phyloP scores from a whole-genome alignment of 352 stramenopile species.

The Globisporangium yorkense region DNA sequence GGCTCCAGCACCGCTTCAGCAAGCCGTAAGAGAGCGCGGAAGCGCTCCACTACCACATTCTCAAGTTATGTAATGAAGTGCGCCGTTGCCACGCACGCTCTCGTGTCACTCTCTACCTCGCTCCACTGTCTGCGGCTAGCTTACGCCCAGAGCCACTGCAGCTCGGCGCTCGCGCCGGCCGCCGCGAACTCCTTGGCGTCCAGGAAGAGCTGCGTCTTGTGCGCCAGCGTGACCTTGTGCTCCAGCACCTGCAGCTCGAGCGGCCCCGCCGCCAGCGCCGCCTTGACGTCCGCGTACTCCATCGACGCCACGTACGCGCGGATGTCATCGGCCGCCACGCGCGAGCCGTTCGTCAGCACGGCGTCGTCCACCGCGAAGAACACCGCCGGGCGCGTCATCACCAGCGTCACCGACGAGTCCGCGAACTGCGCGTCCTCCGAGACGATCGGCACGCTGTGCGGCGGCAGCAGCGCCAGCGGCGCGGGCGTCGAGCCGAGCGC shows the following conservation, averaged over 20 bases:
- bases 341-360: slow-evolving; percentile 38
- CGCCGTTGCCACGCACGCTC: background rate
- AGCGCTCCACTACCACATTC: background rate
- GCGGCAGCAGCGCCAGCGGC: slow-evolving; percentile 49
- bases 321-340: slow-evolving; percentile 37
- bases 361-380: slow-evolving; percentile 47
- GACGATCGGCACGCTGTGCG: slow-evolving; percentile 64
- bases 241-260: slow-evolving; percentile 39
- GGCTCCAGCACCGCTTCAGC: slow-evolving; percentile 61
- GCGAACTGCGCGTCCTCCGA: slow-evolving; percentile 63
- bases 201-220: slow-evolving; percentile 66
- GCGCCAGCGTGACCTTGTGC: slow-evolving; percentile 40
- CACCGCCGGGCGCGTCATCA: slow-evolving; percentile 65
- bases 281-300: slow-evolving; percentile 77
- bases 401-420: slow-evolving; percentile 57
- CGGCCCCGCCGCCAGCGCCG: slow-evolving; percentile 26
- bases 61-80: background rate
- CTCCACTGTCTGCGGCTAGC: background rate
- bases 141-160: slow-evolving; percentile 39
- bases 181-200: slow-evolving; percentile 65
- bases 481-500: slow-evolving; percentile 58
- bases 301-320: slow-evolving; percentile 70
- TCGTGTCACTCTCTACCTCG: background rate
- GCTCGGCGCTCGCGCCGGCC: slow-evolving; percentile 24
- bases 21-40: background rate